Evolutionary conservation across 495 filamentous ascomycete species (phyloP).

Genomic region (Ramalina intermedia): DNA sequence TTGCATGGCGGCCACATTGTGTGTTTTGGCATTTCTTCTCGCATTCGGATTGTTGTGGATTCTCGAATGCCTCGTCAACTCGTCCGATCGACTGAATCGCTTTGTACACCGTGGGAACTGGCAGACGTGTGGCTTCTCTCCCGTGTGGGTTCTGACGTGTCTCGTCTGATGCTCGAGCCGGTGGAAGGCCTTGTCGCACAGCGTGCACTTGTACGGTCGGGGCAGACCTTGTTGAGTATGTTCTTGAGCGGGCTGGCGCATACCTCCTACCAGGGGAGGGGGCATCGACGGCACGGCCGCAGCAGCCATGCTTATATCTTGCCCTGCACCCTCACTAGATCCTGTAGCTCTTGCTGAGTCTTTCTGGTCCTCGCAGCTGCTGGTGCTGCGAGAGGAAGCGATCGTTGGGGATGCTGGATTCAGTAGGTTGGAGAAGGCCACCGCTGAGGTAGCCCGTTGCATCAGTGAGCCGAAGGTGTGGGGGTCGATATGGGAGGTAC

Average conservation of each 20-base stretch:
- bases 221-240: conserved; percentile 62
- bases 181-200: conserved; percentile 99
- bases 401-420: conserved; percentile 36
- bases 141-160: conserved; percentile 94
- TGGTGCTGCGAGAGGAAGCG: conserved; percentile 2
- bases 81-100: conserved; percentile 92
- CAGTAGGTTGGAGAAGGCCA: conserved; percentile 68
- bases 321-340: conserved; percentile 4
- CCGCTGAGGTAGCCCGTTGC: conserved; percentile 55
- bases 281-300: conserved; percentile 50
- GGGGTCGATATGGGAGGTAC: background rate
- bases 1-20: conserved; percentile 39
- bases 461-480: conserved; percentile 36
- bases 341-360: background rate
- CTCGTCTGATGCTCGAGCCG: conserved; percentile 95
- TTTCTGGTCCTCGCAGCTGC: background rate
- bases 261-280: conserved; percentile 44
- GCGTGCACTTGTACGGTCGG: conserved; percentile 91
- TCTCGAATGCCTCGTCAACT: conserved; percentile 89
- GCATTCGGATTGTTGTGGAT: conserved; percentile 99
- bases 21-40: conserved; percentile 78
- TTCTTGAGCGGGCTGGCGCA: conserved; percentile 27
- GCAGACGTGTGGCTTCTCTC: conserved; percentile 96
- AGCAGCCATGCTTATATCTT: conserved; percentile 48
- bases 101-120: conserved; percentile 91